Evolutionary conservation across 139 green algal species (phyloP).

Genomic region (Tetradesmus lagerheimii): DNA sequence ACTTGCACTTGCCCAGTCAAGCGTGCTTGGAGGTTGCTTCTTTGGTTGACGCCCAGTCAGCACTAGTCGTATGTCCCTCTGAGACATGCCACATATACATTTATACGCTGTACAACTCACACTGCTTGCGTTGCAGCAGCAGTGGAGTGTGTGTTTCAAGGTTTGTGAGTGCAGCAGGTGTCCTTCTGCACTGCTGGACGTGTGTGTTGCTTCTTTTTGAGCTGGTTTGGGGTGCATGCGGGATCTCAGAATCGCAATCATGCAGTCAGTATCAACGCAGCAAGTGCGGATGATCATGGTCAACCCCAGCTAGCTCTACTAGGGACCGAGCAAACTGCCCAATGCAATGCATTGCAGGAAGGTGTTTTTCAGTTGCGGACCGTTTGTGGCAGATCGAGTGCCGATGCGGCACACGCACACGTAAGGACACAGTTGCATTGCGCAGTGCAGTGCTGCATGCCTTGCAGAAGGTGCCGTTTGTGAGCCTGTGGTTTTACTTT

Average conservation of each 20-base stretch:
- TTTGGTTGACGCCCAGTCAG: not conserved
- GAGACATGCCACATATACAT: not conserved
- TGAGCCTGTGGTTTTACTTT: too few relatives aligned
- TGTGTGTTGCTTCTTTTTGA: not conserved
- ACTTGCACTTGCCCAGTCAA: too few relatives aligned
- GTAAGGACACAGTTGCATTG: too few relatives aligned
- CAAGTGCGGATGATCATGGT: not conserved
- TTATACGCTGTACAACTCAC: not conserved
- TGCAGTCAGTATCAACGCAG: not conserved
- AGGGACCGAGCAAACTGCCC: not conserved
- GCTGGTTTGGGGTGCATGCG: not conserved
- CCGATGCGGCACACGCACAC: too few relatives aligned
- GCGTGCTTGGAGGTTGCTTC: not conserved
- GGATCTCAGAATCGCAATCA: not conserved
- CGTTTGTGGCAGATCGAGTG: too few relatives aligned
- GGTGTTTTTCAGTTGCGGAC: too few relatives aligned
- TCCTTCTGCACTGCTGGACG: not conserved
- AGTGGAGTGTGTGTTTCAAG: not conserved
- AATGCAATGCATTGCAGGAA: too few relatives aligned
- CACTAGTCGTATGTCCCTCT: not conserved
- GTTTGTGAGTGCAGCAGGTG: not conserved
- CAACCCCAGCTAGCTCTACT: not conserved
- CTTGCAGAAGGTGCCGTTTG: too few relatives aligned
- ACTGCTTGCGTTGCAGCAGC: not conserved
- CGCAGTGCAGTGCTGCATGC: too few relatives aligned